Conservation (phyloP, 2,329 filamentous ascomycete genomes). For the Amesomyces nigricolor region DNA sequence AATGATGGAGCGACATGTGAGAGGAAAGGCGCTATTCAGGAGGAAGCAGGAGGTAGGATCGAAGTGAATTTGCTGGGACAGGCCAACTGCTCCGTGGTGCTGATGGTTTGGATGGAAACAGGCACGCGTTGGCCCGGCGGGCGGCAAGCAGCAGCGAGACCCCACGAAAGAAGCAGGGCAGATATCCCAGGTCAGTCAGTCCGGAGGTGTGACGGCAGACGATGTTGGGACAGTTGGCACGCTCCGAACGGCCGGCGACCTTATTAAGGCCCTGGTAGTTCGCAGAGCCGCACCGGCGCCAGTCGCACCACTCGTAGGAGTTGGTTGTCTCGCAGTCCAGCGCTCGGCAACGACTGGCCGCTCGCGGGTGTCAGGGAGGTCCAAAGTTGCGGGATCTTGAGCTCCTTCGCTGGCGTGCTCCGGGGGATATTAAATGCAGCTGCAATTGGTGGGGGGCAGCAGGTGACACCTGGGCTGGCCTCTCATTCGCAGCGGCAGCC, state of each 20-base stretch:
- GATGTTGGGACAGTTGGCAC: neutral
- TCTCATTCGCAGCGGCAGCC: slow-evolving; percentile 22
- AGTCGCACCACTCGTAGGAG: neutral
- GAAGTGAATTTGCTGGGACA: neutral
- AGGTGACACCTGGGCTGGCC: slow-evolving; percentile 23
- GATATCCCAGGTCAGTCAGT: too few species aligned
- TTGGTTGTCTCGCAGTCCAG: neutral
- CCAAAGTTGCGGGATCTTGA: slow-evolving; percentile 3
- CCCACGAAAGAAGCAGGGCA: neutral
- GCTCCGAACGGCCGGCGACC: neutral
- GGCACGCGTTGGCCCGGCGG: slow-evolving; percentile 1
- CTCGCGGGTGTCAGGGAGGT: neutral
- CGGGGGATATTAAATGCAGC: slow-evolving; percentile 25
- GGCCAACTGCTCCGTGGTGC: neutral
- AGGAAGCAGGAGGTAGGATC: neutral
- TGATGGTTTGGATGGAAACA: neutral
- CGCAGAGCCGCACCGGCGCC: slow-evolving; percentile 7
- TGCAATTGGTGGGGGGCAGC: slow-evolving; percentile 22
- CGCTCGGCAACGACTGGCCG: neutral
- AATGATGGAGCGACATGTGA: neutral
- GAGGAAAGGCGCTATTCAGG: neutral
- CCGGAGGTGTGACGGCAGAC: neutral
- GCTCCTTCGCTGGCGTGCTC: slow-evolving; percentile 10
- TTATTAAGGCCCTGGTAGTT: neutral
- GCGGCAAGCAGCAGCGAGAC: slow-evolving; percentile 2